These are phyloP conservation scores for Fraxinus platypoda DNA, from an alignment of 305 asterid species.

Conservation along the genomic window DNA sequence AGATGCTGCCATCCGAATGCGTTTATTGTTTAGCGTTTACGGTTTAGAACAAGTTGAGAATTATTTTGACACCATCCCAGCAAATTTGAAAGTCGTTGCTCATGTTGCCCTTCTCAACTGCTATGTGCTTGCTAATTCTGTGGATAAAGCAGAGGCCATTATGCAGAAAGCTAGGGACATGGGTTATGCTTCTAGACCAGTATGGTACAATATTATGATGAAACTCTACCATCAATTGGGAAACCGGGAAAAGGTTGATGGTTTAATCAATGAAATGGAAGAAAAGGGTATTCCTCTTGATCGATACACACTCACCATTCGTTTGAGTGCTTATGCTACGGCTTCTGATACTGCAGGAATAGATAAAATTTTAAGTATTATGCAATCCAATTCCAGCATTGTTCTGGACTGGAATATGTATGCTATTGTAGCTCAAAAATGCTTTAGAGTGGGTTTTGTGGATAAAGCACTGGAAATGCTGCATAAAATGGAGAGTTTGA, in stretches of 20 bases:
- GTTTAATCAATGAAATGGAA: slow-evolving; percentile 57
- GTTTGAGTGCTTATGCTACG: slow-evolving; percentile 45
- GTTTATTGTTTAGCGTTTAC: slow-evolving; percentile 41
- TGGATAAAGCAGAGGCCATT: slow-evolving; percentile 61
- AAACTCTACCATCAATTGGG: slow-evolving; percentile 42
- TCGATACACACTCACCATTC: slow-evolving; percentile 38
- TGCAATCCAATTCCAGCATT: slow-evolving; percentile 41
- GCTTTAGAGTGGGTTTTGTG: slow-evolving; percentile 42
- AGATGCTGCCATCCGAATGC: slow-evolving; percentile 46
- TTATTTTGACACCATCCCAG: slow-evolving; percentile 48
- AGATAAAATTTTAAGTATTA: slow-evolving; percentile 39
- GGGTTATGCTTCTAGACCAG: slow-evolving; percentile 46
- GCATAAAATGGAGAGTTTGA: slow-evolving; percentile 39
- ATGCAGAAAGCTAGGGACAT: slow-evolving; percentile 59
- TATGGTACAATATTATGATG: slow-evolving; percentile 69
- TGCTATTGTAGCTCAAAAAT: slow-evolving; percentile 43
- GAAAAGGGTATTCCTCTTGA: slow-evolving; percentile 43
- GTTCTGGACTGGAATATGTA: slow-evolving; percentile 33
- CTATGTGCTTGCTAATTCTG: slow-evolving; percentile 44
- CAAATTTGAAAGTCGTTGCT: slow-evolving; percentile 28
- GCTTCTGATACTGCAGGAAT: slow-evolving; percentile 51
- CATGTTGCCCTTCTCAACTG: slow-evolving; percentile 62
- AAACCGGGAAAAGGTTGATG: slow-evolving; percentile 31
- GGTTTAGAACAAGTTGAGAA: slow-evolving; percentile 57
- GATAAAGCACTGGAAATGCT: slow-evolving; percentile 47